Evolutionary conservation across 2,329 filamentous ascomycete species (phyloP).

Genomic region (Calonectria hongkongensis): DNA sequence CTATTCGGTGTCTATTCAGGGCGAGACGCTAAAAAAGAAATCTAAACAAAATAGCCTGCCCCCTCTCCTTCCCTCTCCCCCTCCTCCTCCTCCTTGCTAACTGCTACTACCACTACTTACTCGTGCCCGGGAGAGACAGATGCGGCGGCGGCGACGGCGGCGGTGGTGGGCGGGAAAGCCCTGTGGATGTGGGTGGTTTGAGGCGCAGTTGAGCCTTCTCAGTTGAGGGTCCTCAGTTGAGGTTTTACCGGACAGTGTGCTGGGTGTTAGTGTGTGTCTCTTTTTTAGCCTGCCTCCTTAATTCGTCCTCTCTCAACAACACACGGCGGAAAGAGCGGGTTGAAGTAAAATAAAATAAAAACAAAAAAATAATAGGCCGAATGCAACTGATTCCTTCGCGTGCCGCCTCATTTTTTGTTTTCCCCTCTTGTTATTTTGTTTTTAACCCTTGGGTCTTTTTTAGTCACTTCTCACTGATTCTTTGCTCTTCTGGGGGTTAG

Average conservation of each 20-base stretch:
- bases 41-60: too few species aligned
- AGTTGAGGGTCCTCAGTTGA: slow-evolving; percentile 12
- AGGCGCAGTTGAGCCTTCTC: slow-evolving; percentile 1
- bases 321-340: slow-evolving; percentile 2
- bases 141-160: too few species aligned
- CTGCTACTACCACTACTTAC: too few species aligned
- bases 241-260: background rate
- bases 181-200: background rate
- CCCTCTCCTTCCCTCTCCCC: too few species aligned
- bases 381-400: slow-evolving; percentile 14
- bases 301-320: background rate
- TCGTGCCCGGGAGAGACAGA: too few species aligned
- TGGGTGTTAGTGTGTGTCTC: background rate
- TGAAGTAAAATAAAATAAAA: background rate
- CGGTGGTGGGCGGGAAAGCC: too few species aligned
- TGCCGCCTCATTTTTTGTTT: slow-evolving; percentile 6
- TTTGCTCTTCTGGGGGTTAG: background rate
- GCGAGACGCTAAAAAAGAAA: too few species aligned
- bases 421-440: background rate
- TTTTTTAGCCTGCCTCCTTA: background rate
- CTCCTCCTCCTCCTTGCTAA: too few species aligned
- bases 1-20: too few species aligned
- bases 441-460: too few species aligned
- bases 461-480: background rate
- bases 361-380: background rate